A percentile compares a stretch with the other conserved stretches of the same genome.
Conservation (phyloP, 495 filamentous ascomycete species). For the Hypoxylon fuscum region DNA sequence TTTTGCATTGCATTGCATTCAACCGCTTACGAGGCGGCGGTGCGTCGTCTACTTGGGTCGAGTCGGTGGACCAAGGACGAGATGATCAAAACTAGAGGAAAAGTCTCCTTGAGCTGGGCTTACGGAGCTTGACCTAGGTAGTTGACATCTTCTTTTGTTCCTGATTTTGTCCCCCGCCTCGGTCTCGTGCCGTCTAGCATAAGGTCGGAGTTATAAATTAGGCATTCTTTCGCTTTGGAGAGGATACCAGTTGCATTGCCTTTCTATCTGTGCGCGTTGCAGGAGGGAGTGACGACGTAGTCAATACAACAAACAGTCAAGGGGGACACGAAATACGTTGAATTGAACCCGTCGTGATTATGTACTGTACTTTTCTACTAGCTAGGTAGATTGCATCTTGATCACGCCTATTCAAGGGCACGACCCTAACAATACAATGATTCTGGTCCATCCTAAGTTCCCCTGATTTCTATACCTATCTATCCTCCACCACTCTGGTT, state of each 20-base stretch:
- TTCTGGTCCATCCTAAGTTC: no score
- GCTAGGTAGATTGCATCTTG: no score
- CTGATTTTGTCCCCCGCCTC: constrained; percentile 1
- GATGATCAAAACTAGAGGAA: not conserved
- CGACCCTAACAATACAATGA: no score
- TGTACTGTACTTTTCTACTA: no score
- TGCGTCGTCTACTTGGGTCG: not conserved
- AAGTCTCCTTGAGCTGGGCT: constrained; percentile 12
- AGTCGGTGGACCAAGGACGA: constrained; percentile 1
- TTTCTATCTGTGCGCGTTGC: not conserved
- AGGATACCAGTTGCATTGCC: constrained; percentile 1
- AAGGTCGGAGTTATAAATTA: constrained; percentile 19
- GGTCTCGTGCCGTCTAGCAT: constrained; percentile 27
- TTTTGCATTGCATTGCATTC: constrained; percentile 11
- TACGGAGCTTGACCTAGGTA: constrained; percentile 14
- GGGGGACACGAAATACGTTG: not conserved
- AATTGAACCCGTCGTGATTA: constrained; percentile 13
- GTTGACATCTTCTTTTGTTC: constrained; percentile 11
- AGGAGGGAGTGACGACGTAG: not conserved
- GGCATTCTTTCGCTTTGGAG: constrained; percentile 4
- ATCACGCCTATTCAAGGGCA: no score
- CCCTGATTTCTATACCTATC: no score
- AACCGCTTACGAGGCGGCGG: constrained; percentile 1
- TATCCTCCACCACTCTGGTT: no score
- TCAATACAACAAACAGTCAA: constrained; percentile 6